These are phyloP conservation scores for Citrus sp. DNA, from an alignment of 345 rosid species.

Conservation along the genomic window DNA sequence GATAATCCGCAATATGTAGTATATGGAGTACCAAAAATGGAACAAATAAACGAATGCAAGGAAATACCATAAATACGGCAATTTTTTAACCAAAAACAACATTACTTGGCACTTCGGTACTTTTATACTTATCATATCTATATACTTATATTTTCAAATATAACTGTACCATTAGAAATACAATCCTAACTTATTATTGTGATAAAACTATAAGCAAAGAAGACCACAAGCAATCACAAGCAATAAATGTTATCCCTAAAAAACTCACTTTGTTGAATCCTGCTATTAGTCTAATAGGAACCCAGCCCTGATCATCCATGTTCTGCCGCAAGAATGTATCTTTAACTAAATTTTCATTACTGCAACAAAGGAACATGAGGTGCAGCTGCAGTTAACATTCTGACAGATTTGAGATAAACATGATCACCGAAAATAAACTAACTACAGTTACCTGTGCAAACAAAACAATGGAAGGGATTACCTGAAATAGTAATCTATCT, in stretches of 20 bases:
- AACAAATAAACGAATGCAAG: not conserved
- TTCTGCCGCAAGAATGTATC: conserved; percentile 72
- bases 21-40: not conserved
- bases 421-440: not conserved
- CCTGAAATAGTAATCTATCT: conserved; percentile 93
- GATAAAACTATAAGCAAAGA: not conserved
- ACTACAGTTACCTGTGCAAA: not conserved
- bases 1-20: not conserved
- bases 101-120: not conserved
- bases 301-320: conserved; percentile 96
- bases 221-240: conserved; percentile 7
- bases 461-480: conserved; percentile 20
- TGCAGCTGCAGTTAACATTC: conserved; percentile 19
- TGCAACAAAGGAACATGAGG: conserved; percentile 38
- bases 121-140: not conserved
- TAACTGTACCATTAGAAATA: not conserved
- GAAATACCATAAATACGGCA: not conserved
- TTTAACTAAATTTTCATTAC: conserved; percentile 71
- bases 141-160: not conserved
- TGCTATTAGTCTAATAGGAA: conserved; percentile 59
- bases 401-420: conserved; percentile 2
- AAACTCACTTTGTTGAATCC: conserved; percentile 76
- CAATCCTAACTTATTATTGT: not conserved
- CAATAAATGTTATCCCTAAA: not conserved
- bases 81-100: not conserved